phyloP scores from a whole-genome alignment of 2,329 filamentous ascomycete species.

The Arthrobotrys conoides region DNA sequence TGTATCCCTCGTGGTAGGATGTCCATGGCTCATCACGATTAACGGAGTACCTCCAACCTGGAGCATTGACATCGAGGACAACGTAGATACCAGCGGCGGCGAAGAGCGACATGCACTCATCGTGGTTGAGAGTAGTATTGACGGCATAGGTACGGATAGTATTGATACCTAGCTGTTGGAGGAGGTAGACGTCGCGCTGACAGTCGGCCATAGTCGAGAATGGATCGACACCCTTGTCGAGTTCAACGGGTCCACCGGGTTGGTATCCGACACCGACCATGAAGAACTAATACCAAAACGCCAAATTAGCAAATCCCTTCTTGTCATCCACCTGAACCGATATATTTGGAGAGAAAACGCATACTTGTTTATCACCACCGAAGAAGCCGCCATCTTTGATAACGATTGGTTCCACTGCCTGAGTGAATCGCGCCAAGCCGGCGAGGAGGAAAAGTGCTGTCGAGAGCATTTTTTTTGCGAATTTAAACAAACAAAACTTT shows the following conservation, averaged over 20 bases:
- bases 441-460: slow-evolving; percentile 46
- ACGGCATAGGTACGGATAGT: slow-evolving; percentile 69
- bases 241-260: slow-evolving; percentile 75
- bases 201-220: slow-evolving; percentile 62
- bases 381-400: slow-evolving; percentile 59
- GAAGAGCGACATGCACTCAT: slow-evolving; percentile 64
- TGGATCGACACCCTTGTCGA: slow-evolving; percentile 63
- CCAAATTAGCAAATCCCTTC: slow-evolving; percentile 14
- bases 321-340: not conserved
- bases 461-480: slow-evolving; percentile 41
- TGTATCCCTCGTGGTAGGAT: slow-evolving; percentile 63
- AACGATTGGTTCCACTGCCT: slow-evolving; percentile 56
- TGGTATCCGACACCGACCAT: slow-evolving; percentile 79
- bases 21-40: slow-evolving; percentile 64
- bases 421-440: slow-evolving; percentile 51
- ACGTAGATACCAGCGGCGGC: slow-evolving; percentile 64
- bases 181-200: slow-evolving; percentile 64
- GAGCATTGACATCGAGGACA: slow-evolving; percentile 56
- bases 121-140: slow-evolving; percentile 63
- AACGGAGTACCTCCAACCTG: slow-evolving; percentile 59
- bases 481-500: slow-evolving; percentile 22
- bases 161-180: slow-evolving; percentile 67
- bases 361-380: slow-evolving; percentile 44
- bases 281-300: slow-evolving; percentile 69
- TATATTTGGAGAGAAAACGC: not conserved